Evolutionary conservation across 257 asterid species (phyloP), one percentile per base, ranked within the genome.

Genomic region (Salvia miltiorrhiza): DNA sequence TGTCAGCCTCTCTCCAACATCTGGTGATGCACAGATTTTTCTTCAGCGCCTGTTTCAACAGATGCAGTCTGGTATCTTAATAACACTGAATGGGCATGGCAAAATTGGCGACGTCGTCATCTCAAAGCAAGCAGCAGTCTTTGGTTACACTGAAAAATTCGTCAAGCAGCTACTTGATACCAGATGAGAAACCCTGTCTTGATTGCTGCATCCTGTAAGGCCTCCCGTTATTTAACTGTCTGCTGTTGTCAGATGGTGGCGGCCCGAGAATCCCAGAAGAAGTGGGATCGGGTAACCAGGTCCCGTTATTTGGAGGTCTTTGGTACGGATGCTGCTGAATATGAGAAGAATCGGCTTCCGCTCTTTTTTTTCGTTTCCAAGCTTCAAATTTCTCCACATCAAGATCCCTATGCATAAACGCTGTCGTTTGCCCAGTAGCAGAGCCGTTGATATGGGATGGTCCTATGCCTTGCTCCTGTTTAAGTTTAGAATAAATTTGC

Each of bases 201-300:
- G 90, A 74, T 65, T 80, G 90, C 68, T 84, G 89, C 60, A 55
- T 69, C 74, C 93, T 84, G 83, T 79, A 84, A 74, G 95, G 84
- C 84, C 96, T 86, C 77, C 89, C 97, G 50, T 82, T 94, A 71
- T 76, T 74, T 55, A 77, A 79, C 37, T 87, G 90, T 76, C 88
- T 86, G 67, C 81, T 82, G 58, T 79, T 81, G 24, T 90, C 93
- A 11, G 86, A 66, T 32, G 95, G 99, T n/a, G 92, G 92, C 32
- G 97, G 95, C 40, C 99, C 99, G 48, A 94, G 96, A 79, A 94
- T 88, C 67, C 98, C 95, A 45, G 92, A 84, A 37, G 92, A 70
- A 73, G 80, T 83, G 21, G 88, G 83, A 67, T 91, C 97, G 9
- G 90, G 73, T 70, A 82, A 35, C 73, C 97, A 82, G 24, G 85